phyloP scores from a whole-genome alignment of 2,329 filamentous ascomycete species.

The Lachnellula suecica region DNA sequence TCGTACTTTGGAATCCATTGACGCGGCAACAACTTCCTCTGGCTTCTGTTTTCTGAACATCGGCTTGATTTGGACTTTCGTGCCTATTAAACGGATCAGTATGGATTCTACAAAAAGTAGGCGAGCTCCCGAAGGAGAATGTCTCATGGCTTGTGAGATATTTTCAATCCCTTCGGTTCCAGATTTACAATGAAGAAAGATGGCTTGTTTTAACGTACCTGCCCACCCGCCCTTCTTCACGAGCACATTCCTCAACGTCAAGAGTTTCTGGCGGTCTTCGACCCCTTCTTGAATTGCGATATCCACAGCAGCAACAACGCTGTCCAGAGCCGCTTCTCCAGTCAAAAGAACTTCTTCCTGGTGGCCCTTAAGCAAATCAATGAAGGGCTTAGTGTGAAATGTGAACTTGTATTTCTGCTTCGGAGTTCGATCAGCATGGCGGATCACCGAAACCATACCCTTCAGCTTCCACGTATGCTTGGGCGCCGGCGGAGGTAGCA shows the following conservation, averaged over 20 bases:
- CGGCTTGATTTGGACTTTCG: slow-evolving; percentile 98
- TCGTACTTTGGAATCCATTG: background rate
- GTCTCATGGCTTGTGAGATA: too few relatives aligned
- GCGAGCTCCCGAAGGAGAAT: too few relatives aligned
- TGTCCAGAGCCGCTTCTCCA: slow-evolving; percentile 83
- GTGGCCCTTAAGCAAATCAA: slow-evolving; percentile 90
- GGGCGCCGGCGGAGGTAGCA: slow-evolving; percentile 56
- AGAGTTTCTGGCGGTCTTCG: slow-evolving; percentile 87
- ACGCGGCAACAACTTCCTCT: slow-evolving; percentile 46
- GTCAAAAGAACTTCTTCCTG: slow-evolving; percentile 95
- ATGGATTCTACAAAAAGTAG: too few relatives aligned
- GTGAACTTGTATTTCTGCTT: slow-evolving; percentile 99
- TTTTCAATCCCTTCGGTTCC: too few relatives aligned
- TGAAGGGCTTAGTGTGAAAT: slow-evolving; percentile 94
- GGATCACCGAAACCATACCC: slow-evolving; percentile 93
- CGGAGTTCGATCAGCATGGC: slow-evolving; percentile 93
- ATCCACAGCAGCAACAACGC: slow-evolving; percentile 86
- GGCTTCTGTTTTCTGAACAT: slow-evolving; percentile 93
- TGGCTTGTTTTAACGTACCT: too few relatives aligned
- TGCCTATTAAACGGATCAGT: too few relatives aligned
- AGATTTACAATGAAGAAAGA: too few relatives aligned
- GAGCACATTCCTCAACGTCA: slow-evolving; percentile 78
- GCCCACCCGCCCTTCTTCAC: slow-evolving; percentile 92
- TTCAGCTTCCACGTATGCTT: slow-evolving; percentile 99
- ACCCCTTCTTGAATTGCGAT: slow-evolving; percentile 73